Percentiles rank a stretch among this genome's conserved stretches.
These are phyloP conservation scores for Globisporangium paroecandrum DNA, from an alignment of 352 stramenopile genomes.

Conservation along the genomic window DNA sequence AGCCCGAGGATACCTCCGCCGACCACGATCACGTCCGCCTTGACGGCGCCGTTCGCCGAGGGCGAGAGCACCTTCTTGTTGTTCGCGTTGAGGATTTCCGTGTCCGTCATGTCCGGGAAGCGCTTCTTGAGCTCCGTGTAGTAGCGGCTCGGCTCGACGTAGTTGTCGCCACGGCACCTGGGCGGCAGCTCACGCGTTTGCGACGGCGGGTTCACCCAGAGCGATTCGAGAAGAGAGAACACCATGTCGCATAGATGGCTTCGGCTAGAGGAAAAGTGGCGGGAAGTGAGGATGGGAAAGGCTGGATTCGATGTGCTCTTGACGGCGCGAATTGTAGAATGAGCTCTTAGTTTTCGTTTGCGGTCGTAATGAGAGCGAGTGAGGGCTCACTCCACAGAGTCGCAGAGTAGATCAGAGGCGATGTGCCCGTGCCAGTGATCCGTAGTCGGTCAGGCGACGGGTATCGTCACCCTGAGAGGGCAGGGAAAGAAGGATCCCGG, in stretches of 20 bases:
- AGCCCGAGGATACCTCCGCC: background rate
- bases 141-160: background rate
- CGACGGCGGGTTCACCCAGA: background rate
- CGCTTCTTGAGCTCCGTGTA: background rate
- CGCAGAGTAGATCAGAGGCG: background rate
- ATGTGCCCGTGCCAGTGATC: background rate
- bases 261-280: background rate
- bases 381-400: background rate
- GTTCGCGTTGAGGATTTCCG: slow-evolving; percentile 3
- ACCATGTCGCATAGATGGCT: background rate
- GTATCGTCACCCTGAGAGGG: too few relatives aligned
- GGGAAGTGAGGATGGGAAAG: background rate
- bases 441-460: background rate
- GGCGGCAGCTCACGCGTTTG: background rate
- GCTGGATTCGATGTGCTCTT: background rate
- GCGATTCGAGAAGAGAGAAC: background rate
- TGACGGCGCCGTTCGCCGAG: background rate
- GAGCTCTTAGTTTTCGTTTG: background rate
- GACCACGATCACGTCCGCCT: slow-evolving; percentile 1
- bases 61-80: slow-evolving; percentile 1
- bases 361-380: too few relatives aligned
- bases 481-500: background rate
- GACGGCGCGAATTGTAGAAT: background rate
- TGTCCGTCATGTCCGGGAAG: slow-evolving; percentile 4
- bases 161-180: background rate